These are phyloP conservation scores for Botrytis tulipae DNA, from an alignment of 2,329 filamentous ascomycete species.

Conservation along the genomic window DNA sequence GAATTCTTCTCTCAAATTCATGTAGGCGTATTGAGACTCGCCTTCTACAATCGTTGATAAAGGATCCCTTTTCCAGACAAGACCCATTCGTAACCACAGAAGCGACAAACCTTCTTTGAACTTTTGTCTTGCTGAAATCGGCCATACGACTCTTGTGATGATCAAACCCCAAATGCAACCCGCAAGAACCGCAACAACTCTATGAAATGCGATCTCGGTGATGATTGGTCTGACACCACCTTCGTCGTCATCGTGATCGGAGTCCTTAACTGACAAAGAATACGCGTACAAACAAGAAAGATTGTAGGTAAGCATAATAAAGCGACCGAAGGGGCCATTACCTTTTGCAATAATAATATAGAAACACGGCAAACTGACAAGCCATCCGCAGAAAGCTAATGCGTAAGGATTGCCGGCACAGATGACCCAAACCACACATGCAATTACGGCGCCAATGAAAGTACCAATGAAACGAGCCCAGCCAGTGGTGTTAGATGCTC, in stretches of 20 bases:
- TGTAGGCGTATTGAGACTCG: constrained; percentile 62
- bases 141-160: constrained; percentile 87
- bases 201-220: constrained; percentile 81
- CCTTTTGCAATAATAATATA: constrained; percentile 83
- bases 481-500: constrained; percentile 90
- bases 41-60: constrained; percentile 69
- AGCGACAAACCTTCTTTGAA: constrained; percentile 86
- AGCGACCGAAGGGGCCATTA: constrained; percentile 87
- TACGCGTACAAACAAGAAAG: constrained; percentile 93
- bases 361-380: constrained; percentile 79
- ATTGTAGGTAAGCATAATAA: constrained; percentile 94
- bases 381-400: constrained; percentile 78
- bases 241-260: constrained; percentile 83
- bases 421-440: constrained; percentile 74
- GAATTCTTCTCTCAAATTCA: constrained; percentile 83
- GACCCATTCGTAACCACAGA: constrained; percentile 90
- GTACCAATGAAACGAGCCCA: constrained; percentile 85
- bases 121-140: constrained; percentile 83
- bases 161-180: constrained; percentile 92
- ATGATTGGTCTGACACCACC: constrained; percentile 82
- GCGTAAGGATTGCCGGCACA: constrained; percentile 70
- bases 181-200: constrained; percentile 79
- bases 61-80: constrained; percentile 95
- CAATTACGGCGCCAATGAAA: constrained; percentile 72
- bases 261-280: constrained; percentile 75